Conservation (phyloP, 2,329 filamentous ascomycete genomes). For the Rhynchosporium agropyri region DNA sequence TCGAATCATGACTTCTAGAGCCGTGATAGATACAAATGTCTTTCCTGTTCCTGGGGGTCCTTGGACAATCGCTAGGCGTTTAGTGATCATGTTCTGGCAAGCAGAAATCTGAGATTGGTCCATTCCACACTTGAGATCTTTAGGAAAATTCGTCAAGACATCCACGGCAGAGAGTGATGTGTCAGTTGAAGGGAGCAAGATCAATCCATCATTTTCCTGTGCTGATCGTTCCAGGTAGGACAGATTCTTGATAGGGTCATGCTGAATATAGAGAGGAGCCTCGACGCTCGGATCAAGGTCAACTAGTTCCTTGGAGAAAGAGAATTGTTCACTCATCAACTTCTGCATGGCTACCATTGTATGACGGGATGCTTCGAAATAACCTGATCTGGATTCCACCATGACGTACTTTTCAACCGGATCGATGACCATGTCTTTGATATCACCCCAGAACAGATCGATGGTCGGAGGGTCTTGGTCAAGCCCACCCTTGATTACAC, state of each 20-base stretch:
- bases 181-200: not conserved
- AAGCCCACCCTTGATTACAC: conserved; percentile 62
- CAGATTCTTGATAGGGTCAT: conserved; percentile 54
- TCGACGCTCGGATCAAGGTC: conserved; percentile 49
- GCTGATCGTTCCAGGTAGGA: conserved; percentile 43
- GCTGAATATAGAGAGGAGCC: conserved; percentile 55
- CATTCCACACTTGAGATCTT: conserved; percentile 50
- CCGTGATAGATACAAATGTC: conserved; percentile 77
- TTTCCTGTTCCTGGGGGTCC: conserved; percentile 80
- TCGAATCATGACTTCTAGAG: conserved; percentile 65
- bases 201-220: not conserved
- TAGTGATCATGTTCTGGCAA: conserved; percentile 69
- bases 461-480: conserved; percentile 69
- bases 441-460: conserved; percentile 71
- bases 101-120: conserved; percentile 74
- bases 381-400: conserved; percentile 73
- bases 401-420: conserved; percentile 65
- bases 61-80: conserved; percentile 75
- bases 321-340: conserved; percentile 49
- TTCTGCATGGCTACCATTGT: conserved; percentile 72
- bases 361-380: conserved; percentile 77
- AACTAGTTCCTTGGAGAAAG: conserved; percentile 64
- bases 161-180: conserved; percentile 50
- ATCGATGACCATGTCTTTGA: conserved; percentile 66
- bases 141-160: conserved; percentile 58